Evolutionary conservation across 768 basidiomycete genomes (phyloP).

Genomic region (Tulasnella sp.): DNA sequence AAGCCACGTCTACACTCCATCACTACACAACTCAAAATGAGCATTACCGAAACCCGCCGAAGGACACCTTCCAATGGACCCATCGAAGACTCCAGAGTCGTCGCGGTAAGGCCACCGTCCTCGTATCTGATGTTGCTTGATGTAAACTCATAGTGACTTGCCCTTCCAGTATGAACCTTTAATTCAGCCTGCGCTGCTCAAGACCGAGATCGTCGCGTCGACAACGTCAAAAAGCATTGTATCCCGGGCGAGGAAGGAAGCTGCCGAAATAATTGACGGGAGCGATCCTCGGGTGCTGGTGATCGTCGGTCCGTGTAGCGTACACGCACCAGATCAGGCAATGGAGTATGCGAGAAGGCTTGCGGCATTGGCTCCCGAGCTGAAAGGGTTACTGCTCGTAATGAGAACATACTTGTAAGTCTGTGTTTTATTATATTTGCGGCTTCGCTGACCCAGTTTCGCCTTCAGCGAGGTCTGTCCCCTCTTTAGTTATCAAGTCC

Average conservation of each 20-base stretch:
- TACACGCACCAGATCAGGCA: constrained; percentile 81
- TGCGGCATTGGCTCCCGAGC: constrained; percentile 48
- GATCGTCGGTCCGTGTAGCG: constrained; percentile 91
- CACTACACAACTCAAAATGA: too few species aligned
- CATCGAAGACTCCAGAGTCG: constrained; percentile 9
- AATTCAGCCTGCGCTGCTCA: constrained; percentile 81
- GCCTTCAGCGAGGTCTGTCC: constrained; percentile 2
- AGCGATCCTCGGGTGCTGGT: constrained; percentile 80
- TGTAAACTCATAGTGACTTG: background rate
- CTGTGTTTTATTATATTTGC: background rate
- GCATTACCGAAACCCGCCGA: too few species aligned
- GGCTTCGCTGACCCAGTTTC: background rate
- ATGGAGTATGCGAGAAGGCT: constrained; percentile 69
- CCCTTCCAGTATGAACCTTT: constrained; percentile 82
- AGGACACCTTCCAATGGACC: too few species aligned
- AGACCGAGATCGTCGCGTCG: constrained; percentile 71
- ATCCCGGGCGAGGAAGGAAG: constrained; percentile 63
- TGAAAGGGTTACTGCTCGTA: constrained; percentile 68
- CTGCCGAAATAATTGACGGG: constrained; percentile 72
- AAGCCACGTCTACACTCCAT: too few species aligned
- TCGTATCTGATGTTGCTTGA: too few species aligned
- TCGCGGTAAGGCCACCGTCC: constrained; percentile 11
- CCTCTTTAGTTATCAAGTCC: background rate
- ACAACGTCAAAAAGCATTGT: constrained; percentile 60
- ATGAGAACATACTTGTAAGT: constrained; percentile 97